Conservation (phyloP, 2,329 filamentous ascomycete genomes). For the Hymenoscyphus salicellus region DNA sequence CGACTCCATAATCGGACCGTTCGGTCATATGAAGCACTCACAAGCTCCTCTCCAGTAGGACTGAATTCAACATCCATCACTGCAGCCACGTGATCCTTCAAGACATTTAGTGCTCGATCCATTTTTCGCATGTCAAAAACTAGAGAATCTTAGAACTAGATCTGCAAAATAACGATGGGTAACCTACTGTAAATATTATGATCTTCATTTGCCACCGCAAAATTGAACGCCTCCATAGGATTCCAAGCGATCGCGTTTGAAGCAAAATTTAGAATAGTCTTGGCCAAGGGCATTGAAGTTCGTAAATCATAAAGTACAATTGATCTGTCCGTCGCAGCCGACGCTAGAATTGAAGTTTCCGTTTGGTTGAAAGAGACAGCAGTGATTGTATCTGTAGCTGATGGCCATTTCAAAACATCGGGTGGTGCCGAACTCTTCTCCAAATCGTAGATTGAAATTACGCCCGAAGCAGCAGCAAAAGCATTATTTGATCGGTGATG, state of each 20-base stretch:
- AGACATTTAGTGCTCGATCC: conserved; percentile 79
- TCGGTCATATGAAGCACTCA: conserved; percentile 83
- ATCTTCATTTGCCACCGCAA: conserved; percentile 90
- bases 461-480: conserved; percentile 75
- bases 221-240: conserved; percentile 94
- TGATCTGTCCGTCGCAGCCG: conserved; percentile 78
- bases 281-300: conserved; percentile 77
- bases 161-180: neutral
- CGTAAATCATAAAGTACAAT: conserved; percentile 90
- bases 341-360: conserved; percentile 87
- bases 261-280: conserved; percentile 76
- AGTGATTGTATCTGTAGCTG: conserved; percentile 84
- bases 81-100: conserved; percentile 84
- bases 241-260: conserved; percentile 88
- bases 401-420: conserved; percentile 84
- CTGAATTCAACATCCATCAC: conserved; percentile 97
- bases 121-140: conserved; percentile 93
- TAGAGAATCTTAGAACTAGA: neutral
- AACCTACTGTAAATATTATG: conserved; percentile 41
- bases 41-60: conserved; percentile 89
- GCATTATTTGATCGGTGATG: conserved; percentile 76
- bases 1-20: conserved; percentile 84
- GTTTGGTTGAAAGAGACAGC: conserved; percentile 87
- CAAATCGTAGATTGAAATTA: conserved; percentile 85
- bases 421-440: conserved; percentile 76